Evolutionary conservation across 2,329 filamentous ascomycete species (phyloP).

Genomic region (Sporothrix curviconia): DNA sequence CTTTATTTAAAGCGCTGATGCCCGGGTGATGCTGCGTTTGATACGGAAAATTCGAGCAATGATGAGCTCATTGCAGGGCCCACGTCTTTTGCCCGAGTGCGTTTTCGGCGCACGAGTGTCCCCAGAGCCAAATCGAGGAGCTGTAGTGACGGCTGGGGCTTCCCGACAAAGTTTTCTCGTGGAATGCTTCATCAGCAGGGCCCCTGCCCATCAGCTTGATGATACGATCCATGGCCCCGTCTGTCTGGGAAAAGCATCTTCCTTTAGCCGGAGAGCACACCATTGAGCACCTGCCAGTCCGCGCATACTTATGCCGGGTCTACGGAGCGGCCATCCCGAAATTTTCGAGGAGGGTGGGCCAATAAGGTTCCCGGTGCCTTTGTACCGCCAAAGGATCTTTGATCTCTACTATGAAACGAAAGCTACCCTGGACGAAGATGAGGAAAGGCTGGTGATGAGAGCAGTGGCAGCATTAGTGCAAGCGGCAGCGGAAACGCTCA

Average conservation of each 20-base stretch:
- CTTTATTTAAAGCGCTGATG: conserved; percentile 87
- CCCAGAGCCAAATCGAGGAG: conserved; percentile 76
- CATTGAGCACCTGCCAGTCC: conserved; percentile 84
- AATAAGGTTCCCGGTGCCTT: conserved; percentile 66
- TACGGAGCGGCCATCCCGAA: conserved; percentile 83
- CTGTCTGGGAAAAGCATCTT: conserved; percentile 69
- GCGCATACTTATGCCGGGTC: conserved; percentile 96
- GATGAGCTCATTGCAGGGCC: conserved; percentile 74
- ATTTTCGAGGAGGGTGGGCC: conserved; percentile 74
- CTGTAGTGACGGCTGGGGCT: conserved; percentile 88
- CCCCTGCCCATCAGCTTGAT: conserved; percentile 70
- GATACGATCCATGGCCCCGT: conserved; percentile 91
- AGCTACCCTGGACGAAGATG: conserved; percentile 27
- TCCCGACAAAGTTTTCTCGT: conserved; percentile 81
- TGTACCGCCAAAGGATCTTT: conserved; percentile 58
- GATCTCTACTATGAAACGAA: conserved; percentile 46
- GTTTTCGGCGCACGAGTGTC: conserved; percentile 62
- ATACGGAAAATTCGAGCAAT: conserved; percentile 72
- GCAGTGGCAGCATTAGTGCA: conserved; percentile 25
- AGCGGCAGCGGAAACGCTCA: conserved; percentile 32
- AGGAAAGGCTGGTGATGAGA: conserved; percentile 5
- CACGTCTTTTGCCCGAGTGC: conserved; percentile 65
- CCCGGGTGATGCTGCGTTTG: conserved; percentile 87
- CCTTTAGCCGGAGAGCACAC: conserved; percentile 97
- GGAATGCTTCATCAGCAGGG: conserved; percentile 93